phyloP scores from a whole-genome alignment of 164 flowering plant species.

The Sedum album region DNA sequence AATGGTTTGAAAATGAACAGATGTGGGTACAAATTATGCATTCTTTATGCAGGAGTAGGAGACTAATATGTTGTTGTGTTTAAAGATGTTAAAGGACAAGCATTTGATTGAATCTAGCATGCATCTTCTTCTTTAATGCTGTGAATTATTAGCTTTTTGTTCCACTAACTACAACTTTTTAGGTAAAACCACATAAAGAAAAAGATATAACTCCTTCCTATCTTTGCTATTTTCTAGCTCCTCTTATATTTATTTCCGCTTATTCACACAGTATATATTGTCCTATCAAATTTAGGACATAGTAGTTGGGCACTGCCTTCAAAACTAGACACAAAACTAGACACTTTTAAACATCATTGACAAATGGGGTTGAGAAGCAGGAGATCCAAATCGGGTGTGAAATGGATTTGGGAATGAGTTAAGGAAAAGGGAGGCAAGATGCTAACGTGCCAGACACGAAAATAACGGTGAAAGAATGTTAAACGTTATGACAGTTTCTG shows the following conservation, averaged over 20 bases:
- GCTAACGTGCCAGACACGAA: neutral
- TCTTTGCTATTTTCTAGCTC: neutral
- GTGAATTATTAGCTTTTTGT: slow-evolving; percentile 5
- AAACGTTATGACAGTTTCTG: slow-evolving; percentile 1
- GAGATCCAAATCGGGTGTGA: neutral
- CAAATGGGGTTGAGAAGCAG: neutral
- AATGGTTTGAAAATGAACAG: neutral
- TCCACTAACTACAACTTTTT: slow-evolving; percentile 8
- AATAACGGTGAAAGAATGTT: neutral
- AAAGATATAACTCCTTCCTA: neutral
- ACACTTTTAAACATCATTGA: no score
- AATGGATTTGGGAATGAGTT: neutral
- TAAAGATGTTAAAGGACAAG: neutral
- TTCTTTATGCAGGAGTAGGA: slow-evolving; percentile 6
- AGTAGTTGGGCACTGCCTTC: no score
- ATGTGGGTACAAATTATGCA: no score
- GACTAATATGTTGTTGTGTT: neutral
- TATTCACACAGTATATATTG: neutral
- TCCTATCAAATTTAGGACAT: no score
- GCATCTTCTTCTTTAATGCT: slow-evolving; percentile 5
- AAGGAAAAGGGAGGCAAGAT: neutral
- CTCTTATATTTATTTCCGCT: no score
- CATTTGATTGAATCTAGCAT: slow-evolving; percentile 5
- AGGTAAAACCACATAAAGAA: neutral
- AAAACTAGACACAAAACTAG: no score